Conservation (phyloP, 345 rosid genomes). For the Eucalyptus tenuipes region DNA sequence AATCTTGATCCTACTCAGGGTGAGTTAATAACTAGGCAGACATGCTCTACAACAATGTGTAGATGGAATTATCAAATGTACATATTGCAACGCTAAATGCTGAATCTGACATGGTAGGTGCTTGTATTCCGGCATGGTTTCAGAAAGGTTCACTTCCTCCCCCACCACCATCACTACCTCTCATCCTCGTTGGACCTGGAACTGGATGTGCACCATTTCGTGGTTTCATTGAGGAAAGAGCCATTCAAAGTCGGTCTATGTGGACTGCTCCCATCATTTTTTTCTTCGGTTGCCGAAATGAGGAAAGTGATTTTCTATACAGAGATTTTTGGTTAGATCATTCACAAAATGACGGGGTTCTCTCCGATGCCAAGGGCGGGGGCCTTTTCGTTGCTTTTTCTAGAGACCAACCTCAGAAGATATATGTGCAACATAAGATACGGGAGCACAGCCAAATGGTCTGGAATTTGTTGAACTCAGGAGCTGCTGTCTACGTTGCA, state of each 20-base stretch:
- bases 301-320: constrained; percentile 67
- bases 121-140: constrained; percentile 67
- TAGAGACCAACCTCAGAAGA: constrained; percentile 81
- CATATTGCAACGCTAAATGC: neutral
- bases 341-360: constrained; percentile 33
- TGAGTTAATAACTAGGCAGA: neutral
- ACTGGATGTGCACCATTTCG: constrained; percentile 98
- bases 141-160: constrained; percentile 70
- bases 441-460: constrained; percentile 42
- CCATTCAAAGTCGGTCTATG: constrained; percentile 28
- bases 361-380: constrained; percentile 68
- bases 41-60: neutral
- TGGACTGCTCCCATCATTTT: constrained; percentile 54
- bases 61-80: neutral
- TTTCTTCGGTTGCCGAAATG: constrained; percentile 86
- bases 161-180: constrained; percentile 61
- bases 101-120: constrained; percentile 23
- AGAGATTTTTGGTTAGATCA: constrained; percentile 71
- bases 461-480: constrained; percentile 47
- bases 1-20: constrained; percentile 61
- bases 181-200: constrained; percentile 84
- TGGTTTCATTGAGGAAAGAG: constrained; percentile 81
- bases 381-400: constrained; percentile 85
- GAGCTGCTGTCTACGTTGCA: constrained; percentile 71
- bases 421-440: constrained; percentile 87